Base-by-base conservation (phyloP, 1,284 basidiomycete species). In the Marasmius sp. region DNA sequence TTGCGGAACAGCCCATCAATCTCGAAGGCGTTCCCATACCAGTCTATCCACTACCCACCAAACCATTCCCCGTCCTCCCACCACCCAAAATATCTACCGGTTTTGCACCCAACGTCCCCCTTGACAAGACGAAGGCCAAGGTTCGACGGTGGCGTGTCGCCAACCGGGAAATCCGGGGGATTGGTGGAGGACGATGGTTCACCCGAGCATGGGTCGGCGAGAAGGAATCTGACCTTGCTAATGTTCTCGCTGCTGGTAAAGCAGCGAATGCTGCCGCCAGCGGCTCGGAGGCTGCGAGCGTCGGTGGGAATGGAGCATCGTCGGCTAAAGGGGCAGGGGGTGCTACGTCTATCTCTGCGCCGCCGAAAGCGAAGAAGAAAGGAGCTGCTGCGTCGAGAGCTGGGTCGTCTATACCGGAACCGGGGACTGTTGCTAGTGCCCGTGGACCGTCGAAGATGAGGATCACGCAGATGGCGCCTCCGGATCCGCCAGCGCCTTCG, bases 161-260 rank as follows among this genome's bases (percentile, higher is more conserved):
- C 6, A 81, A 87, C 61, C 83, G 91, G 55, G 91, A 92, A 71
- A 85, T 92, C 53, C 80, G 88, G 48, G 91, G 90, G 9, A 91
- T 92, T 59, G 91, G 86, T 37, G 90, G 90, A 12, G 90, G 90
- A 2, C 82, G 90, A 34, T 92, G 91, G 91, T 88, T 92, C 67
- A 75, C 85, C 8, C 82, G 81, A 34, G 77, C 87, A 12, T 92
- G 89, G 90, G 87, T 89, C 12, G 91, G 89, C n/a, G 86, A 87
- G 62, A 91, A 90, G 72, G 88, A 90, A 49, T 91, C 88, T 12
- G 83, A 88, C 62, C 86, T 81, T 60, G 81, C 80, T 6, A 66
- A 70, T 16, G 69, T 70, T 41, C 63, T 72, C 39, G 70, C 62
- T 51, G 67, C 69, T 27, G 69, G 76, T 58, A 82, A 78, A 67